Evolutionary conservation across 768 basidiomycete genomes (phyloP).

Genomic region (Symmetrospora coprosmae): DNA sequence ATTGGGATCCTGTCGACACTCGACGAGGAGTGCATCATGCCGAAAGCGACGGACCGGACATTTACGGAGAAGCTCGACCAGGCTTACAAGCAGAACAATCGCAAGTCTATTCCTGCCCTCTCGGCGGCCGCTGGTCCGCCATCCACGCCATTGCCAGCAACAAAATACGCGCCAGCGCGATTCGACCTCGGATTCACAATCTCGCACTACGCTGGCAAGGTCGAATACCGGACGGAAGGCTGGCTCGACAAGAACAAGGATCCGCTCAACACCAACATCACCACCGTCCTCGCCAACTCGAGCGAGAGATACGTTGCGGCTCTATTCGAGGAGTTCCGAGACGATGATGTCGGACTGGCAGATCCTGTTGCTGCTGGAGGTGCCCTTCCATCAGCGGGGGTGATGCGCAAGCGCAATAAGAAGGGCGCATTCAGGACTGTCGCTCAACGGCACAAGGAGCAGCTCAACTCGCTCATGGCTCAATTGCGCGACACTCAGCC

Average conservation of each 20-base stretch:
- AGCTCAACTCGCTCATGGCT: conserved; percentile 73
- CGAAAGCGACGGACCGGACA: conserved; percentile 86
- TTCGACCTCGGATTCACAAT: conserved; percentile 82
- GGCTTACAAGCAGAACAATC: conserved; percentile 22
- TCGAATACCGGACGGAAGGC: conserved; percentile 86
- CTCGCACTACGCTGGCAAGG: conserved; percentile 88
- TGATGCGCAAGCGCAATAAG: conserved; percentile 47
- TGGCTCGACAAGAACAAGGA: conserved; percentile 99
- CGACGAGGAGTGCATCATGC: conserved; percentile 99
- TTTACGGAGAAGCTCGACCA: conserved; percentile 80
- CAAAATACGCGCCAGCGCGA: conserved; percentile 68
- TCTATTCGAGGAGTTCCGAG: conserved; percentile 69
- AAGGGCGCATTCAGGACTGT: conserved; percentile 95
- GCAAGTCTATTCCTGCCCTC: conserved; percentile 19
- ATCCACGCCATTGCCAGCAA: conserved; percentile 41
- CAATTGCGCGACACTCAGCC: conserved; percentile 89
- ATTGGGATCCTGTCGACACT: conserved; percentile 85
- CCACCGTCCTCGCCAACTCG: conserved; percentile 69
- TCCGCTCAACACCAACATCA: conserved; percentile 88
- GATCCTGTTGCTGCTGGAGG: conserved; percentile 26
- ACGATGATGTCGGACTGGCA: conserved; percentile 37
- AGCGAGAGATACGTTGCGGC: conserved; percentile 64
- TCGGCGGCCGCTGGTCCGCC: conserved; percentile 36
- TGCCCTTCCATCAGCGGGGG: conserved; percentile 5
- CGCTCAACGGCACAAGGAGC: conserved; percentile 88